These are phyloP conservation scores for Clathrospora elynae DNA, from an alignment of 2,329 filamentous ascomycete genomes.

Conservation along the genomic window DNA sequence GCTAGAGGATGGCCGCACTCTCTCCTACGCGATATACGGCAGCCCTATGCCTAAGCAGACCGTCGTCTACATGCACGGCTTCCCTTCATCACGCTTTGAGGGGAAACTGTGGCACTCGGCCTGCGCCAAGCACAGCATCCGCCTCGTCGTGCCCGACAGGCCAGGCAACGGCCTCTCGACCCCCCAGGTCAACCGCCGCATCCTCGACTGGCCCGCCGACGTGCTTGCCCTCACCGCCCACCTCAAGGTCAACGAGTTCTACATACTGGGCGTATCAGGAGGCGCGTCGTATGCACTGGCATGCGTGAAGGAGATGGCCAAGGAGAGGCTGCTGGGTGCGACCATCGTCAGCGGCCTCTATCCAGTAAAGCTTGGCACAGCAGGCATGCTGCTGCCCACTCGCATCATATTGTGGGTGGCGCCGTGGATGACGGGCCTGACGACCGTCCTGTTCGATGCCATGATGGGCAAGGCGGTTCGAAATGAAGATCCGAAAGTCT, in stretches of 20 bases:
- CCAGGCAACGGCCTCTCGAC: conserved; percentile 53
- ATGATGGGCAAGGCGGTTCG: conserved; percentile 36
- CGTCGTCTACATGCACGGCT: conserved; percentile 53
- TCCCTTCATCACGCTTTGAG: conserved; percentile 53
- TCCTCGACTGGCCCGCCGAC: conserved; percentile 53
- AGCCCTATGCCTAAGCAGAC: conserved; percentile 46
- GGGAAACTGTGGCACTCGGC: conserved; percentile 42
- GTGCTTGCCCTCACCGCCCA: conserved; percentile 49
- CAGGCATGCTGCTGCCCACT: conserved; percentile 32
- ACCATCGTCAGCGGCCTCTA: conserved; percentile 36
- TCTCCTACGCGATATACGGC: conserved; percentile 55
- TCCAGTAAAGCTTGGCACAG: conserved; percentile 31
- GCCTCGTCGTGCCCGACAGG: conserved; percentile 52
- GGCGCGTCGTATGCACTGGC: conserved; percentile 57
- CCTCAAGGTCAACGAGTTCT: conserved; percentile 50
- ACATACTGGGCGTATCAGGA: conserved; percentile 54
- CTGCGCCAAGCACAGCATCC: conserved; percentile 43
- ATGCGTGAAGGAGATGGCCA: conserved; percentile 50
- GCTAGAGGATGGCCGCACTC: conserved; percentile 46
- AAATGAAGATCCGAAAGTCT: conserved; percentile 29
- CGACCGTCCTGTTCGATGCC: conserved; percentile 26
- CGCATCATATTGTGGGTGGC: conserved; percentile 34
- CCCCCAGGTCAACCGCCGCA: conserved; percentile 44
- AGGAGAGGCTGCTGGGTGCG: conserved; percentile 30
- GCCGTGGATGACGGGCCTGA: conserved; percentile 31